Percentiles rank a stretch among this genome's conserved stretches.
Conservation (phyloP, 345 rosid genomes). For the Capsella bursapastoris region DNA sequence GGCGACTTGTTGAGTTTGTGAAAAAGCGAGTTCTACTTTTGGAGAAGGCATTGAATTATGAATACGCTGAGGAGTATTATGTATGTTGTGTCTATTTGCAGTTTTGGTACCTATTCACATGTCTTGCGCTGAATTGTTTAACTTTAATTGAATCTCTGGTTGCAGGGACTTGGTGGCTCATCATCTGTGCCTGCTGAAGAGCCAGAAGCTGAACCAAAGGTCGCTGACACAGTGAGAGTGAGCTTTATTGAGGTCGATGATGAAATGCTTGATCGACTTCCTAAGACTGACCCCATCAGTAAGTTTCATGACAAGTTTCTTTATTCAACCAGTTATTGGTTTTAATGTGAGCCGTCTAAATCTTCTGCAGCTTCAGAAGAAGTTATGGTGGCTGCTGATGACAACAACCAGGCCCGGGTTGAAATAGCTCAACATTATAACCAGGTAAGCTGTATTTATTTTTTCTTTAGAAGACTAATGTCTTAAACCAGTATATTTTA, state of each 20-base stretch:
- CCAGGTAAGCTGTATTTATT: constrained; percentile 48
- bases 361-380: constrained; percentile 66
- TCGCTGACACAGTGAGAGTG: constrained; percentile 41
- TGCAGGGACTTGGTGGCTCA: constrained; percentile 58
- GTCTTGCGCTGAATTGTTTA: constrained; percentile 6
- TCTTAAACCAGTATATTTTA: constrained; percentile 25
- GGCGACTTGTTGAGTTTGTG: constrained; percentile 90
- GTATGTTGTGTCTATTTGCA: constrained; percentile 53
- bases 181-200: constrained; percentile 55
- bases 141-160: constrained; percentile 35
- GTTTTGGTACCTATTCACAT: constrained; percentile 6
- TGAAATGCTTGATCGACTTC: constrained; percentile 55
- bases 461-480: constrained; percentile 8
- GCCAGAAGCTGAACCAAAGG: constrained; percentile 52
- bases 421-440: constrained; percentile 62
- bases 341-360: constrained; percentile 21
- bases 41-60: constrained; percentile 80
- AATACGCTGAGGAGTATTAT: constrained; percentile 63
- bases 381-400: constrained; percentile 56
- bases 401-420: constrained; percentile 60
- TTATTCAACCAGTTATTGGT: constrained; percentile 4
- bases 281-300: constrained; percentile 61
- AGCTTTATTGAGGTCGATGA: constrained; percentile 48
- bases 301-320: constrained; percentile 43
- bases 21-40: constrained; percentile 94